Conservation (phyloP, 2,329 filamentous ascomycete genomes). For the Phaeosphaeriaceae sp. region DNA sequence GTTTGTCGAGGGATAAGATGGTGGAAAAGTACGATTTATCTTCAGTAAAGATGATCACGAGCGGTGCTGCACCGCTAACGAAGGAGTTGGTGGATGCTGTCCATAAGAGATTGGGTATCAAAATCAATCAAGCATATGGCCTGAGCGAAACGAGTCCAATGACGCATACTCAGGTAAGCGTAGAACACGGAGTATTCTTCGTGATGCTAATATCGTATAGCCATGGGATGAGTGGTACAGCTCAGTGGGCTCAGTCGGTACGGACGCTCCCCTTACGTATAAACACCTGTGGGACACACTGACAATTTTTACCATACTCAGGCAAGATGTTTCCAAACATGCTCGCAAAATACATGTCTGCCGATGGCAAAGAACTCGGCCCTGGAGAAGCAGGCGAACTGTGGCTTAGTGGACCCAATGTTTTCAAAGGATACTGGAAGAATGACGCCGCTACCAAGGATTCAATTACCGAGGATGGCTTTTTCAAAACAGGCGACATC, state of each 20-base stretch:
- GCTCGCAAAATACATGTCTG: constrained; percentile 77
- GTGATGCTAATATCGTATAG: constrained; percentile 4
- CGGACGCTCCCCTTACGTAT: neutral
- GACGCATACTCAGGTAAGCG: constrained; percentile 30
- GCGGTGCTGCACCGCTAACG: constrained; percentile 82
- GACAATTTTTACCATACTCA: neutral
- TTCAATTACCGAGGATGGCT: constrained; percentile 75
- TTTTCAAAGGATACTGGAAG: constrained; percentile 79
- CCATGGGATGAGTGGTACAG: constrained; percentile 34
- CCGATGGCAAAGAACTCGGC: constrained; percentile 62
- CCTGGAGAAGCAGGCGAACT: constrained; percentile 62
- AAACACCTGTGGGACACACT: neutral
- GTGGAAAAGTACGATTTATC: constrained; percentile 81
- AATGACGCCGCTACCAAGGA: constrained; percentile 71
- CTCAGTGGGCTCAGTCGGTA: constrained; percentile 67
- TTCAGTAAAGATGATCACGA: constrained; percentile 80
- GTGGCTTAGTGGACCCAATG: constrained; percentile 78
- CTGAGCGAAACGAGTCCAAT: constrained; percentile 34
- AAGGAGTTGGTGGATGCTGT: constrained; percentile 77
- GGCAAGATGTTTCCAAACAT: constrained; percentile 80
- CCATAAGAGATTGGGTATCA: constrained; percentile 68
- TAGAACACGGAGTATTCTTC: neutral
- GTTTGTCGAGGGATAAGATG: constrained; percentile 76
- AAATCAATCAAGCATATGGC: constrained; percentile 34
- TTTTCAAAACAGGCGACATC: constrained; percentile 39